phyloP scores from a whole-genome alignment of 1,284 basidiomycete species.

The Grifola frondosa region DNA sequence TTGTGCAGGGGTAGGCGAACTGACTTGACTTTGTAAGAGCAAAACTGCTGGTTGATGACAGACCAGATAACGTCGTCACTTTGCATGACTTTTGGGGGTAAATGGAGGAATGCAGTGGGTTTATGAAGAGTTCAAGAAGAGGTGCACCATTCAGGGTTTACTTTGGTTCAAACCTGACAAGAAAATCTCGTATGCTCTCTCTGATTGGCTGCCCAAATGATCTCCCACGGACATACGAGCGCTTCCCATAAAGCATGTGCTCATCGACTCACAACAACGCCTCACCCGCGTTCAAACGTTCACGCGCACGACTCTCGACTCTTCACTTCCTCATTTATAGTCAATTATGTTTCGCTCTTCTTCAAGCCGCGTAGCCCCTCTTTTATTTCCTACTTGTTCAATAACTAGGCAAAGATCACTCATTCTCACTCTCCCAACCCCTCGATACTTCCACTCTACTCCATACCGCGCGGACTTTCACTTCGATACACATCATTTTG shows the following conservation, averaged over 20 bases:
- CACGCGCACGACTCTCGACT: no score
- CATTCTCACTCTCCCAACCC: background rate
- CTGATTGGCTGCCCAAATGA: constrained; percentile 13
- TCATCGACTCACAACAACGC: no score
- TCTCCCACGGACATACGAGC: background rate
- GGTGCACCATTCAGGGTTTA: background rate
- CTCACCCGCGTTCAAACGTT: no score
- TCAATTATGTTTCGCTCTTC: background rate
- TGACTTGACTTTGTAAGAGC: constrained; percentile 98
- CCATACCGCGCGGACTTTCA: constrained; percentile 53
- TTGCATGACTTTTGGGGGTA: constrained; percentile 52
- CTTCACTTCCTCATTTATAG: no score
- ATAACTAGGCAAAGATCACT: constrained; percentile 8
- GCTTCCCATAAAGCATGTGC: background rate
- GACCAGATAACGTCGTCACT: constrained; percentile 97
- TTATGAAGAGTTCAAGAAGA: background rate
- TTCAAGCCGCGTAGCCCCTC: background rate
- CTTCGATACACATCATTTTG: constrained; percentile 94
- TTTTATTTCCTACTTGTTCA: background rate
- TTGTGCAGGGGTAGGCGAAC: constrained; percentile 37
- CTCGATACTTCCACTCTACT: constrained; percentile 15
- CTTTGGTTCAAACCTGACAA: constrained; percentile 4
- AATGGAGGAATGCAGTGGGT: background rate
- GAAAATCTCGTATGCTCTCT: constrained; percentile 20
- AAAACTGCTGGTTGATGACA: constrained; percentile 90